phyloP scores from a whole-genome alignment of 2,329 filamentous ascomycete species.

The Neonectria sp. region DNA sequence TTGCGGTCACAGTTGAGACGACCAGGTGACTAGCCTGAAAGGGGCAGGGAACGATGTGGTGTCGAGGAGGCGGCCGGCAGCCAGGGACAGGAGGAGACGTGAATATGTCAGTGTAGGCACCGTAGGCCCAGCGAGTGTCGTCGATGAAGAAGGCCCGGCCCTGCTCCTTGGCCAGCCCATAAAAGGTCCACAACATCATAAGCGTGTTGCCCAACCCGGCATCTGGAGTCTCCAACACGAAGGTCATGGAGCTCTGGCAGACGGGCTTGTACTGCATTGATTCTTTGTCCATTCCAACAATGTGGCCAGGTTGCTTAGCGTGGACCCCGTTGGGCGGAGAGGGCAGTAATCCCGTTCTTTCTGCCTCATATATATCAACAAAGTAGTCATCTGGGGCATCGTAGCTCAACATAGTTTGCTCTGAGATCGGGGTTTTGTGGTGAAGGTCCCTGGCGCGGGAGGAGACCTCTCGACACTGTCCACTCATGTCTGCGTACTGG shows the following conservation, averaged over 20 bases:
- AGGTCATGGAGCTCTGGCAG: conserved; percentile 82
- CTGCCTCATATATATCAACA: conserved; percentile 81
- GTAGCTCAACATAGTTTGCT: conserved; percentile 65
- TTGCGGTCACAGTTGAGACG: conserved; percentile 78
- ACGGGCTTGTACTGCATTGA: conserved; percentile 65
- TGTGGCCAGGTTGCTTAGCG: conserved; percentile 58
- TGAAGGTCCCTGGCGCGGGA: conserved; percentile 67
- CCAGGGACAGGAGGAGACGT: conserved; percentile 73
- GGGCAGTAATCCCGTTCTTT: conserved; percentile 74
- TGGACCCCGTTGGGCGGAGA: conserved; percentile 52
- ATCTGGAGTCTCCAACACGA: conserved; percentile 79
- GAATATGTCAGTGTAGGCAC: conserved; percentile 82
- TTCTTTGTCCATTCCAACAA: conserved; percentile 65
- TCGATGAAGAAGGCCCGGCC: conserved; percentile 86
- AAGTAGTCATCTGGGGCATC: conserved; percentile 78
- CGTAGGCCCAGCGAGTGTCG: conserved; percentile 87
- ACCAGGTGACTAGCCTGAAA: conserved; percentile 82
- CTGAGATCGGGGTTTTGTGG: conserved; percentile 55
- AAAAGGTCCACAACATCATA: conserved; percentile 87
- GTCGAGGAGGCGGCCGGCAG: conserved; percentile 80
- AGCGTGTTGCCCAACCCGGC: conserved; percentile 84
- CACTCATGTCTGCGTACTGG: conserved; percentile 80
- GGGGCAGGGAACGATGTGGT: conserved; percentile 86
- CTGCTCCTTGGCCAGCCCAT: conserved; percentile 83
- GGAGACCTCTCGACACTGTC: conserved; percentile 76